A percentile compares a stretch with the other conserved stretches of the same genome.
phyloP scores from a whole-genome alignment of 1,284 basidiomycete species.

The Gymnopus androsaceus region DNA sequence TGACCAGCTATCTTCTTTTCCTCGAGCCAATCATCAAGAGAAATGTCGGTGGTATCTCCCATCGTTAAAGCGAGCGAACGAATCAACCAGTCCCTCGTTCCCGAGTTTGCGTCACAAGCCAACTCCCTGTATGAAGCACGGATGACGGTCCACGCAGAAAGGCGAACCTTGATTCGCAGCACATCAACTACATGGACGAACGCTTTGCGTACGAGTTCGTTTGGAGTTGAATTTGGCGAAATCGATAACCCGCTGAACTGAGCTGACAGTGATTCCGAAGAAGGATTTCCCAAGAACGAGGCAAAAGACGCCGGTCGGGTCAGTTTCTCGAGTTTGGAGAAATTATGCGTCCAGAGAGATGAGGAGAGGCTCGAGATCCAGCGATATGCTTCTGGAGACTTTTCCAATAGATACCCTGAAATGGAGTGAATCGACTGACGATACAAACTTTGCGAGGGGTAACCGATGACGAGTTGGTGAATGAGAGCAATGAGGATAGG shows the following conservation, averaged over 20 bases:
- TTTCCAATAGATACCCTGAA: constrained; percentile 39
- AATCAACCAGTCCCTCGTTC: constrained; percentile 53
- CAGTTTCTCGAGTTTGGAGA: constrained; percentile 48
- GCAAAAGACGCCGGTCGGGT: constrained; percentile 34
- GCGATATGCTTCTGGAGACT: constrained; percentile 31
- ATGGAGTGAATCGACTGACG: constrained; percentile 46
- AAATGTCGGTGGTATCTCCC: constrained; percentile 24
- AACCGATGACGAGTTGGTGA: constrained; percentile 53
- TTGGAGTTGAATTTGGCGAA: not conserved
- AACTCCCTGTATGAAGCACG: constrained; percentile 68
- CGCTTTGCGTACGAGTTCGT: constrained; percentile 42
- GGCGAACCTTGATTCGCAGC: constrained; percentile 51
- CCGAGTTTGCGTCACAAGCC: constrained; percentile 38
- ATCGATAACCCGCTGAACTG: not conserved
- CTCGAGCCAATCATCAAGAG: constrained; percentile 54
- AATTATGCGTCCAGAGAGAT: constrained; percentile 53
- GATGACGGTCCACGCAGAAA: constrained; percentile 60
- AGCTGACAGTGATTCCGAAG: not conserved
- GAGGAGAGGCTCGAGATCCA: constrained; percentile 54
- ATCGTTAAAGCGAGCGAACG: constrained; percentile 45
- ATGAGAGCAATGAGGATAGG: constrained; percentile 51
- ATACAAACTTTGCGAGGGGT: constrained; percentile 62
- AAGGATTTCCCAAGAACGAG: constrained; percentile 11
- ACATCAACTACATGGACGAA: constrained; percentile 45
- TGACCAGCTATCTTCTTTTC: constrained; percentile 44